Conservation (phyloP, 177 flowering plant species). For the Telopea speciosissima region DNA sequence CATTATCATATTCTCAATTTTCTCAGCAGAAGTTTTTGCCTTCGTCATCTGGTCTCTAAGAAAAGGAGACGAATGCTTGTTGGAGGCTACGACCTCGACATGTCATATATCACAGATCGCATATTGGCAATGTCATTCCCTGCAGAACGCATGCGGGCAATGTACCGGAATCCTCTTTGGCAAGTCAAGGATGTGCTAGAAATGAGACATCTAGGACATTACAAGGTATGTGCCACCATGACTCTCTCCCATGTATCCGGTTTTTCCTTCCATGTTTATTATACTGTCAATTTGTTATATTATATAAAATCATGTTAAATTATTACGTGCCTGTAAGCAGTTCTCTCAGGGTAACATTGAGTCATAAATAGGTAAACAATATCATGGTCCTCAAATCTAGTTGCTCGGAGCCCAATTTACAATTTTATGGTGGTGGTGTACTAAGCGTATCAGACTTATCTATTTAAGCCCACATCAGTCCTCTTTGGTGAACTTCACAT, state of each 20-base stretch:
- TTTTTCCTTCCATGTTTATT: not conserved
- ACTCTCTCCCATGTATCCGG: not conserved
- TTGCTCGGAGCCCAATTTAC: not conserved
- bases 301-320: not conserved
- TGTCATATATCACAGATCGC: slow-evolving; percentile 72
- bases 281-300: not conserved
- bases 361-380: not conserved
- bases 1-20: slow-evolving; percentile 35
- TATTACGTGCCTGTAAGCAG: not conserved
- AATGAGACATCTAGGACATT: slow-evolving; percentile 56
- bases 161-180: slow-evolving; percentile 86
- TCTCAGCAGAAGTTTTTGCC: slow-evolving; percentile 30
- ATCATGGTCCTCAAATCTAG: not conserved
- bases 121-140: slow-evolving; percentile 85
- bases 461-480: not conserved
- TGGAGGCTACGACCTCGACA: slow-evolving; percentile 84
- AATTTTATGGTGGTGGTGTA: not conserved
- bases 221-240: slow-evolving; percentile 43
- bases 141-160: slow-evolving; percentile 68
- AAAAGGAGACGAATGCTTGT: slow-evolving; percentile 67
- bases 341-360: not conserved
- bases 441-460: not conserved
- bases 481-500: not conserved
- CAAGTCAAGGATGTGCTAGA: slow-evolving; percentile 76
- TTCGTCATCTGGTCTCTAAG: slow-evolving; percentile 74